A percentile compares a stretch with the other conserved stretches of the same genome.
These are phyloP conservation scores for Pleurotus eryngii DNA, from an alignment of 768 basidiomycete species.

Conservation along the genomic window DNA sequence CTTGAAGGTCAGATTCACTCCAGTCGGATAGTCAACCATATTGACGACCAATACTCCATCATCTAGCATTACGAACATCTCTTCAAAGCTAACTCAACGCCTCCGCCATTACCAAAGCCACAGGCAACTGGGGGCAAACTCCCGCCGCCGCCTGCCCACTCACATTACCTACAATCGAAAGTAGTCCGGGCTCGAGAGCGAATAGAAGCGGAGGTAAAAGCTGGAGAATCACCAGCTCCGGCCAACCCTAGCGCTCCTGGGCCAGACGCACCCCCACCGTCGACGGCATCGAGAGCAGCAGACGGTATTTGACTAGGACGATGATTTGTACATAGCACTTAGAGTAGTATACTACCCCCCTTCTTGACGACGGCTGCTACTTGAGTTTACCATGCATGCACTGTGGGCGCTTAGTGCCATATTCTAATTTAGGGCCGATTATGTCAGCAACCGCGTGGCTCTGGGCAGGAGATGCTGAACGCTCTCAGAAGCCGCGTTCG, in stretches of 20 bases:
- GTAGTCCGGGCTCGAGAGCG: conserved; percentile 93
- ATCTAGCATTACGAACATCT: conserved; percentile 87
- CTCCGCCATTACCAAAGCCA: conserved; percentile 44
- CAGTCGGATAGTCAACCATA: too few species aligned
- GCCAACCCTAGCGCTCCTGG: background rate
- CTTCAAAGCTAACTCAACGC: conserved; percentile 84
- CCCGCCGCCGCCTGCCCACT: conserved; percentile 47
- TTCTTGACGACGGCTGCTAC: background rate
- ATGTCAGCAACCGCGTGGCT: conserved; percentile 9
- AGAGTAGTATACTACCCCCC: conserved; percentile 2
- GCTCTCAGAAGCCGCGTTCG: background rate
- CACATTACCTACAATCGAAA: conserved; percentile 95
- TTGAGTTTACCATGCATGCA: too few species aligned
- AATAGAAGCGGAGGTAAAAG: conserved; percentile 80
- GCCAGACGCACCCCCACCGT: background rate
- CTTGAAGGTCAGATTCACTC: conserved; percentile 50
- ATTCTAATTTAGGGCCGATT: conserved; percentile 2
- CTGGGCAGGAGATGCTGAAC: conserved; percentile 2
- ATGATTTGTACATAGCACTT: background rate
- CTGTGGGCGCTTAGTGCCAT: too few species aligned
- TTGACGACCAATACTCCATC: conserved; percentile 2
- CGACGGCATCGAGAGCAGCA: background rate
- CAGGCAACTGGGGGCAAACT: conserved; percentile 44
- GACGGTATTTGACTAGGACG: background rate
- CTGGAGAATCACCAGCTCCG: conserved; percentile 19